A percentile compares a stretch with the other conserved stretches of the same genome.
Evolutionary conservation across 768 basidiomycete species (phyloP).

Genomic region (Podaxis sp.): DNA sequence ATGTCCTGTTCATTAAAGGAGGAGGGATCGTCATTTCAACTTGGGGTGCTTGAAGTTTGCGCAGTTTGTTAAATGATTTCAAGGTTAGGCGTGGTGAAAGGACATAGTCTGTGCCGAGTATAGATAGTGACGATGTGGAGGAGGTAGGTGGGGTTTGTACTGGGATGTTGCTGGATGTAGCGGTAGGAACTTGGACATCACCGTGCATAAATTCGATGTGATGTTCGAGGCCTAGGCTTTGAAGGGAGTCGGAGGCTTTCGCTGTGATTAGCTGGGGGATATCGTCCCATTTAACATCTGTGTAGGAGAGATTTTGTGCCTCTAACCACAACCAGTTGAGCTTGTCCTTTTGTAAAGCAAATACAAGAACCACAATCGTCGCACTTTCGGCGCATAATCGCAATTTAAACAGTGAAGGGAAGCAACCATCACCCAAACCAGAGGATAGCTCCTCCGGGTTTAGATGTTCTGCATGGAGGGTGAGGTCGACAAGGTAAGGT

Average conservation of each 20-base stretch:
- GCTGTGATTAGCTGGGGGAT: constrained; percentile 27
- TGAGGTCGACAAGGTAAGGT: constrained; percentile 33
- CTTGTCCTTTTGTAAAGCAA: constrained; percentile 24
- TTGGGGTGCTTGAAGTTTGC: background rate
- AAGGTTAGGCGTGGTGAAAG: background rate
- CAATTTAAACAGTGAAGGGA: constrained; percentile 33
- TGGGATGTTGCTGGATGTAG: constrained; percentile 5
- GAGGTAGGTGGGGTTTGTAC: background rate
- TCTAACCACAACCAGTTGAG: constrained; percentile 37
- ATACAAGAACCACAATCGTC: constrained; percentile 30
- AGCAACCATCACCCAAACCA: constrained; percentile 15
- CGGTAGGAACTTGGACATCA: constrained; percentile 20
- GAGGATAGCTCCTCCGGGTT: constrained; percentile 19
- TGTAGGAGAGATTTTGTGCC: constrained; percentile 21
- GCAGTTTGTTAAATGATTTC: constrained; percentile 1
- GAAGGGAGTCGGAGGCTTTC: constrained; percentile 26
- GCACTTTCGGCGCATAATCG: constrained; percentile 33
- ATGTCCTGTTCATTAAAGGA: background rate
- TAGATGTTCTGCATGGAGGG: constrained; percentile 40
- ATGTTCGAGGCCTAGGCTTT: constrained; percentile 38
- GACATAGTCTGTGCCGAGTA: background rate
- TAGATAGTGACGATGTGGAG: background rate
- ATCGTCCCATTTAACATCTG: constrained; percentile 27
- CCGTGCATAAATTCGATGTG: constrained; percentile 31
- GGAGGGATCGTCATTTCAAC: background rate